phyloP scores from a whole-genome alignment of 768 basidiomycete species.

The Dacryopinax spathularia region DNA sequence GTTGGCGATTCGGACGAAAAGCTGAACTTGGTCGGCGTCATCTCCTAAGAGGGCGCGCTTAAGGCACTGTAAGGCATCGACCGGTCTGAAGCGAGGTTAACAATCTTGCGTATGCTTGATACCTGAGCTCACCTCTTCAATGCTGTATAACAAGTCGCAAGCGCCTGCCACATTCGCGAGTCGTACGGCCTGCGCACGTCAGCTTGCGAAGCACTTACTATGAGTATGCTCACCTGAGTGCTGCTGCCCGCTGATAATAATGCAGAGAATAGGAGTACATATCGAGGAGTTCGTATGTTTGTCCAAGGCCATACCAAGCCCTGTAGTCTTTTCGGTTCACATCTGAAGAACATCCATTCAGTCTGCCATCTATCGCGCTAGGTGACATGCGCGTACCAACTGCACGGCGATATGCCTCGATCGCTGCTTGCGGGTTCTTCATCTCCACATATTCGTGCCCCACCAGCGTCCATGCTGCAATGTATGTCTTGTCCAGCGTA shows the following conservation, averaged over 20 bases:
- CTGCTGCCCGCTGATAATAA: slow-evolving; percentile 93
- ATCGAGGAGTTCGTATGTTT: slow-evolving; percentile 89
- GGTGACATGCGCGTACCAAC: slow-evolving; percentile 48
- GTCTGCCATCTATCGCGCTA: neutral
- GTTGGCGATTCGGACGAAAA: slow-evolving; percentile 59
- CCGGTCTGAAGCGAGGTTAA: slow-evolving; percentile 36
- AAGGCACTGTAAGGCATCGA: slow-evolving; percentile 83
- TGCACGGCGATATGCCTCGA: slow-evolving; percentile 91
- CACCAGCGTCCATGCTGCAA: slow-evolving; percentile 98
- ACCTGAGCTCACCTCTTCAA: slow-evolving; percentile 50
- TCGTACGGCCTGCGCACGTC: slow-evolving; percentile 64
- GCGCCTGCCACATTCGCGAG: slow-evolving; percentile 88
- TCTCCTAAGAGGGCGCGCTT: slow-evolving; percentile 77
- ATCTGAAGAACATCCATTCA: slow-evolving; percentile 34
- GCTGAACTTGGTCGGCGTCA: slow-evolving; percentile 58
- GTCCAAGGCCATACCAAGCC: slow-evolving; percentile 97
- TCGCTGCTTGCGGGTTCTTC: slow-evolving; percentile 98
- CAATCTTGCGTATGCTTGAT: neutral
- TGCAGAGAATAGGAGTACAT: slow-evolving; percentile 95
- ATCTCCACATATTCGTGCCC: slow-evolving; percentile 98
- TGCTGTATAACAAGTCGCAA: slow-evolving; percentile 87
- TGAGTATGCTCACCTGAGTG: slow-evolving; percentile 47
- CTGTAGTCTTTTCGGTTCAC: slow-evolving; percentile 93
- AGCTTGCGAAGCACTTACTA: neutral
- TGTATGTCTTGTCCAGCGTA: slow-evolving; percentile 85